Conservation (phyloP, 495 filamentous ascomycete genomes). For the Amorphotheca resinae region DNA sequence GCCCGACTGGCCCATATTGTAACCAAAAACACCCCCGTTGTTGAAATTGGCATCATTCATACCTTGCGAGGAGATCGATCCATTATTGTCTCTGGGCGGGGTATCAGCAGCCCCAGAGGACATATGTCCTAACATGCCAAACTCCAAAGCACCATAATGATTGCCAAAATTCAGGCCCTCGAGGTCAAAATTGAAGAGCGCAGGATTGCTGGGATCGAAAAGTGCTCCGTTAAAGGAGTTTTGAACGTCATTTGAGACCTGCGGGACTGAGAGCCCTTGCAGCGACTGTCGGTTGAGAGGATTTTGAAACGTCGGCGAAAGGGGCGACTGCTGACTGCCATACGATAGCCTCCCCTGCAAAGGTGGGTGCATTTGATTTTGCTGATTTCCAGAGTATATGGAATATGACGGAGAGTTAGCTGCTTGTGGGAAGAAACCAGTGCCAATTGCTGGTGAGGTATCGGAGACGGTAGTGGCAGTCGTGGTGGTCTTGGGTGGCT, state of each 20-base stretch:
- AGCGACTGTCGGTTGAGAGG: slow-evolving; percentile 23
- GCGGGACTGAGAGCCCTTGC: slow-evolving; percentile 25
- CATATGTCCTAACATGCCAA: slow-evolving; percentile 91
- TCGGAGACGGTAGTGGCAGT: slow-evolving; percentile 8
- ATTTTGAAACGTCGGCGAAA: slow-evolving; percentile 52
- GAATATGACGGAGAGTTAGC: slow-evolving; percentile 16
- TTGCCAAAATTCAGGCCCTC: slow-evolving; percentile 92
- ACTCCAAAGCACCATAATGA: slow-evolving; percentile 86
- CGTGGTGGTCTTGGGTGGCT: not conserved
- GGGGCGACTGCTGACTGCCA: slow-evolving; percentile 51
- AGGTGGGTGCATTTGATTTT: slow-evolving; percentile 27
- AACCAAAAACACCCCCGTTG: slow-evolving; percentile 29
- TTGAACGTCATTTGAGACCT: slow-evolving; percentile 27
- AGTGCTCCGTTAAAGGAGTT: slow-evolving; percentile 42
- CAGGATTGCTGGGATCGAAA: slow-evolving; percentile 83
- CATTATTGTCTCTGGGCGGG: slow-evolving; percentile 46
- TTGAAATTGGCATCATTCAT: slow-evolving; percentile 24
- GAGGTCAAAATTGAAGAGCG: slow-evolving; percentile 85
- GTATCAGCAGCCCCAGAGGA: slow-evolving; percentile 73
- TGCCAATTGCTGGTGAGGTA: slow-evolving; percentile 11
- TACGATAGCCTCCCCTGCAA: slow-evolving; percentile 41
- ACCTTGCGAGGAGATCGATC: slow-evolving; percentile 18
- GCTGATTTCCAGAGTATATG: slow-evolving; percentile 16
- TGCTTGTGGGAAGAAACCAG: slow-evolving; percentile 16
- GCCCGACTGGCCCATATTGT: slow-evolving; percentile 20